Evolutionary conservation across 1,284 basidiomycete genomes (phyloP).

Genomic region (Pascua sp.): DNA sequence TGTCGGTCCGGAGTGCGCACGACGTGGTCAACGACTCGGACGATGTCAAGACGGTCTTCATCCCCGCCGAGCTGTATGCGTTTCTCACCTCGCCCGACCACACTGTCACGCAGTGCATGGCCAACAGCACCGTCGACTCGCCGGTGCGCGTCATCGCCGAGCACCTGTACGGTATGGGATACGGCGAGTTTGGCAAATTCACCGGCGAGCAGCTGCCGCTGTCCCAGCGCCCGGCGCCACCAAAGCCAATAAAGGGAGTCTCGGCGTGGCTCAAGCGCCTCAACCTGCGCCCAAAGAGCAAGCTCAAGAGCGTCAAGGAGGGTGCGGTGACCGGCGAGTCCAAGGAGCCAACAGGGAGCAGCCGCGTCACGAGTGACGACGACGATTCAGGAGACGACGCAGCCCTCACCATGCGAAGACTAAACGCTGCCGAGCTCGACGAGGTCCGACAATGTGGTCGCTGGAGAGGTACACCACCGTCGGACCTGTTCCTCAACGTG

Average conservation of each 20-base stretch:
- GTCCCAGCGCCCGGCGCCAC: background rate
- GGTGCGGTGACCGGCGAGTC: background rate
- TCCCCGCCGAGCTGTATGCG: constrained; percentile 15
- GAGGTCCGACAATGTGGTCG: constrained; percentile 23
- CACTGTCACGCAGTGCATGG: constrained; percentile 16
- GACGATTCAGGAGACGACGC: constrained; percentile 13
- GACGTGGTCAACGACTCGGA: constrained; percentile 15
- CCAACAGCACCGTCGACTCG: constrained; percentile 20
- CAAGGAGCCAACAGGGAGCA: background rate
- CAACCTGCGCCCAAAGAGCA: constrained; percentile 2
- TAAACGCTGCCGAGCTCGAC: constrained; percentile 19
- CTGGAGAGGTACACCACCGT: constrained; percentile 24
- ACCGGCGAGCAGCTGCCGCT: constrained; percentile 5
- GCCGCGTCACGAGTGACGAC: constrained; percentile 6
- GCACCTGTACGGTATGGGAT: constrained; percentile 20
- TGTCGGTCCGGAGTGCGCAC: constrained; percentile 9
- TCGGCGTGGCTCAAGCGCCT: constrained; percentile 6
- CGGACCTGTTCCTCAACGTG: constrained; percentile 20
- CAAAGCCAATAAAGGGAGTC: constrained; percentile 1
- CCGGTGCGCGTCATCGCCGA: constrained; percentile 23
- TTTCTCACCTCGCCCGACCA: constrained; percentile 18
- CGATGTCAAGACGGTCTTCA: constrained; percentile 10
- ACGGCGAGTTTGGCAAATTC: constrained; percentile 16
- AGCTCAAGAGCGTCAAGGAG: constrained; percentile 8
- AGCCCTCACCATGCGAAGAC: constrained; percentile 3